Evolutionary conservation across 108 stramenopile genomes (phyloP).

Genomic region (Seminavis robusta): DNA sequence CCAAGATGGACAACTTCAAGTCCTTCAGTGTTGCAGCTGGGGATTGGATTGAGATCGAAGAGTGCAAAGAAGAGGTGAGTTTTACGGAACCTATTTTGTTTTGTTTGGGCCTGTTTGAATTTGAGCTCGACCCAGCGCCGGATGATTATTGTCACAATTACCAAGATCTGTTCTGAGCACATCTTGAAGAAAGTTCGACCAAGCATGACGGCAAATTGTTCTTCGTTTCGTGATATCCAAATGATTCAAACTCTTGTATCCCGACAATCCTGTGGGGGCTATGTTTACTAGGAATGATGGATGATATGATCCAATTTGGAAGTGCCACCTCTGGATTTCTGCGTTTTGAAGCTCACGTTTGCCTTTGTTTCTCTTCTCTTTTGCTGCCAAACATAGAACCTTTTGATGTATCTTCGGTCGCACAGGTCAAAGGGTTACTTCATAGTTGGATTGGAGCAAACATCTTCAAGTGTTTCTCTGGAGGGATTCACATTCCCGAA

Average conservation of each 20-base stretch:
- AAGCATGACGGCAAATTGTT: no score
- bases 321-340: neutral
- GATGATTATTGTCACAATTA: conserved; percentile 41
- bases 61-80: conserved; percentile 79
- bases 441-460: conserved; percentile 90
- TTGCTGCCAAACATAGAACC: conserved; percentile 12
- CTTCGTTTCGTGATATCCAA: no score
- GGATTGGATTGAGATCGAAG: conserved; percentile 89
- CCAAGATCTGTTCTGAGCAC: conserved; percentile 74
- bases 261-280: no score
- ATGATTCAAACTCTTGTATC: no score
- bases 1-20: conserved; percentile 86
- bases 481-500: conserved; percentile 62
- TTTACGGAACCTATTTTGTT: neutral
- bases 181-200: no score
- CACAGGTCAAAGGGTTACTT: conserved; percentile 70
- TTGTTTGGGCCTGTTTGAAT: neutral
- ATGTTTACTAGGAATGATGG: no score
- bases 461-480: conserved; percentile 70
- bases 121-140: no score
- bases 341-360: neutral
- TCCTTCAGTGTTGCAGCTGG: conserved; percentile 77
- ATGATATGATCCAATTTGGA: neutral
- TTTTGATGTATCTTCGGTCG: conserved; percentile 59
- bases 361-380: neutral